phyloP scores from a whole-genome alignment of 1,284 basidiomycete species.

The Melampsora larici-populina region DNA sequence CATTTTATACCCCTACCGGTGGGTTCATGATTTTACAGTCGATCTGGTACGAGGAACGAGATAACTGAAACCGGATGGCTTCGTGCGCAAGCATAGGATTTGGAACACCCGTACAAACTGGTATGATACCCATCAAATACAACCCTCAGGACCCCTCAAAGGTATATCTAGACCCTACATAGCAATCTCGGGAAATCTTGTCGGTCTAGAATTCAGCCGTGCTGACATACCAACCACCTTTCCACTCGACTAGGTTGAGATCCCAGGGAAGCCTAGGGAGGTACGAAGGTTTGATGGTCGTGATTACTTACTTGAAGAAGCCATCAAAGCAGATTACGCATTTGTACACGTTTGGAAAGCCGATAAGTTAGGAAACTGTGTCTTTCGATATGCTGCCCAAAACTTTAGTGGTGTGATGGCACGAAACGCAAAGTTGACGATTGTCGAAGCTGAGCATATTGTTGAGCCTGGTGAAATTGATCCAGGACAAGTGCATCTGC shows the following conservation, averaged over 20 bases:
- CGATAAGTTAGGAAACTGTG: conserved; percentile 64
- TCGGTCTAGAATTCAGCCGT: no score
- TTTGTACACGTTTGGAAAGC: conserved; percentile 93
- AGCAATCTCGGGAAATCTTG: neutral
- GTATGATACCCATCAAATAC: conserved; percentile 55
- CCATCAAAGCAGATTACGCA: conserved; percentile 69
- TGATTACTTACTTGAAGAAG: conserved; percentile 79
- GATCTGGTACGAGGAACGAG: neutral
- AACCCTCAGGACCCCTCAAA: conserved; percentile 44
- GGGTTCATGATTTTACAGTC: neutral
- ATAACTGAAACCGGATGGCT: no score
- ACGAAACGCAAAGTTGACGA: conserved; percentile 80
- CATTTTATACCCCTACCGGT: conserved; percentile 92
- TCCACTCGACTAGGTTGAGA: conserved; percentile 23
- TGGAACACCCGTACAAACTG: conserved; percentile 56
- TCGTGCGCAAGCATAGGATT: conserved; percentile 40
- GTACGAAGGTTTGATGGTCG: conserved; percentile 73
- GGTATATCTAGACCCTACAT: conserved; percentile 1
- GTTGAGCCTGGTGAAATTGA: conserved; percentile 79
- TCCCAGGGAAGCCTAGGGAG: conserved; percentile 62
- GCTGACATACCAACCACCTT: neutral
- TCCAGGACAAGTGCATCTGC: conserved; percentile 69
- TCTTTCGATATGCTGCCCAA: conserved; percentile 69
- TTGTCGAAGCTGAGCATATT: conserved; percentile 91
- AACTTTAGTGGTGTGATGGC: conserved; percentile 86